These are phyloP conservation scores for Suhomyces coccinellae DNA, from an alignment of 1,139 yeast genomes.

Conservation along the genomic window DNA sequence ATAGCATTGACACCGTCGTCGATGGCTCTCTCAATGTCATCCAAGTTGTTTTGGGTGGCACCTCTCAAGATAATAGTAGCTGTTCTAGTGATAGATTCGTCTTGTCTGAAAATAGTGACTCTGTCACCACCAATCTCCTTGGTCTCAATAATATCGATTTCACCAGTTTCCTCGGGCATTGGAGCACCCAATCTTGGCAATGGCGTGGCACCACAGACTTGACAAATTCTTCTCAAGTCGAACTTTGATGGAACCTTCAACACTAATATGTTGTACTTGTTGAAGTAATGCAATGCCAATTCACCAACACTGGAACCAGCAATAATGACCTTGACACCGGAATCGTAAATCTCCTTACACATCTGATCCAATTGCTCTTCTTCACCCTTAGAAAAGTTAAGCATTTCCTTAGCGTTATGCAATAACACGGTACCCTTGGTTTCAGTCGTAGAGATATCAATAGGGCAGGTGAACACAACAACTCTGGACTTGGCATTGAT, in stretches of 20 bases:
- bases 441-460: slow-evolving; percentile 92
- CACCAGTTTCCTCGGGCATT: slow-evolving; percentile 90
- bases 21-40: slow-evolving; percentile 94
- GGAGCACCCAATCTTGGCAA: slow-evolving; percentile 95
- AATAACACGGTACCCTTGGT: slow-evolving; percentile 95
- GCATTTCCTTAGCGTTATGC: slow-evolving; percentile 96
- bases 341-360: slow-evolving; percentile 78
- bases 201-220: slow-evolving; percentile 98
- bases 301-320: slow-evolving; percentile 96
- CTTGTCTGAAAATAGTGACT: slow-evolving; percentile 91
- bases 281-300: slow-evolving; percentile 86
- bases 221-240: slow-evolving; percentile 87
- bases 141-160: slow-evolving; percentile 84
- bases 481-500: slow-evolving; percentile 67
- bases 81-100: slow-evolving; percentile 67
- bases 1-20: slow-evolving; percentile 95
- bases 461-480: slow-evolving; percentile 90
- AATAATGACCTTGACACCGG: slow-evolving; percentile 84
- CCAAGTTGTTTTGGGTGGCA: slow-evolving; percentile 93
- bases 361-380: slow-evolving; percentile 88
- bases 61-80: slow-evolving; percentile 94
- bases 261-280: slow-evolving; percentile 81
- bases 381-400: slow-evolving; percentile 93
- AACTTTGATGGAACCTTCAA: slow-evolving; percentile 91
- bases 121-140: slow-evolving; percentile 97